These are phyloP conservation scores for Pseudocercospora cruenta DNA, from an alignment of 2,329 filamentous ascomycete species.

Conservation along the genomic window DNA sequence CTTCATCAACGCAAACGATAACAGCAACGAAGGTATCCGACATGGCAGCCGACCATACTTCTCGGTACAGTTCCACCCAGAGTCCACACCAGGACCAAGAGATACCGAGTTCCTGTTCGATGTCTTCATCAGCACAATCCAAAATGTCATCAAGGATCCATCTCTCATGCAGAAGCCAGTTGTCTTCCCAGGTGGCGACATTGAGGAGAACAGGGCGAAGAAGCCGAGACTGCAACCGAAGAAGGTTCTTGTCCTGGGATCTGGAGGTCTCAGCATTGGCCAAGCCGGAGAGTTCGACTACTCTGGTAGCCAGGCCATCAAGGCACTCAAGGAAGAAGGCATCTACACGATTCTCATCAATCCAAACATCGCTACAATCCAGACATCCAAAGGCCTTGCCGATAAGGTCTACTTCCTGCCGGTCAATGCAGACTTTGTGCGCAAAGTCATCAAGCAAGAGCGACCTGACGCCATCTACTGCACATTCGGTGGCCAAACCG, in stretches of 20 bases:
- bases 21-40: slow-evolving; percentile 96
- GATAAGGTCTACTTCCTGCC: slow-evolving; percentile 99
- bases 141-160: slow-evolving; percentile 68
- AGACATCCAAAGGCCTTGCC: slow-evolving; percentile 95
- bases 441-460: slow-evolving; percentile 95
- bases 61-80: slow-evolving; percentile 99
- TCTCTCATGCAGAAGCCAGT: slow-evolving; percentile 73
- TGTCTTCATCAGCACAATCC: slow-evolving; percentile 87
- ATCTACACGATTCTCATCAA: slow-evolving; percentile 99
- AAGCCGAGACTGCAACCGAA: slow-evolving; percentile 83
- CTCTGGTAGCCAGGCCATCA: slow-evolving; percentile 97
- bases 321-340: slow-evolving; percentile 94
- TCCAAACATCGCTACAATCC: slow-evolving; percentile 97
- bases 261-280: slow-evolving; percentile 93
- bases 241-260: slow-evolving; percentile 92
- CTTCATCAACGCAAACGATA: slow-evolving; percentile 97
- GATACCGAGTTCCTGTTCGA: slow-evolving; percentile 98
- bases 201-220: slow-evolving; percentile 74
- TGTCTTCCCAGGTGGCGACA: slow-evolving; percentile 81
- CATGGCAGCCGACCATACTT: slow-evolving; percentile 86
- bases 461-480: slow-evolving; percentile 95
- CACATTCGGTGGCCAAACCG: slow-evolving; percentile 97
- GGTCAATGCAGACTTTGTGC: slow-evolving; percentile 94
- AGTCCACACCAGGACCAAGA: slow-evolving; percentile 91
- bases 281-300: slow-evolving; percentile 99